Evolutionary conservation across 1,139 yeast genomes (phyloP).

Genomic region (Candida smagusa): DNA sequence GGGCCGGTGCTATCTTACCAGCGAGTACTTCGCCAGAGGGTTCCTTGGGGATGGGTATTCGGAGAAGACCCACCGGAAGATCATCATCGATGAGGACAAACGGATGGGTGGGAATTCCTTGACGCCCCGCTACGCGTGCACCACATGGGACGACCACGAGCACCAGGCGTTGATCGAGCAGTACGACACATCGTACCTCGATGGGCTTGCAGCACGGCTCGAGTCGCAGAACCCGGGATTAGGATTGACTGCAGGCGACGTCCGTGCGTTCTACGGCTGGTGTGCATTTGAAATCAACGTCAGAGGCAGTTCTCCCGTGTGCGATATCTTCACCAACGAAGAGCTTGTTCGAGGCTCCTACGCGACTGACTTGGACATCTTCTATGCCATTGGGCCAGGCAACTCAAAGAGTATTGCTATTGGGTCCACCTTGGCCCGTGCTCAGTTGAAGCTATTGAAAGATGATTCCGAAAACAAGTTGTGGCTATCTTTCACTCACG

Average conservation of each 20-base stretch:
- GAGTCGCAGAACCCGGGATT: constrained; percentile 39
- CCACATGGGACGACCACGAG: constrained; percentile 18
- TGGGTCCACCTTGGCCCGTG: constrained; percentile 49
- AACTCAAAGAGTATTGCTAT: constrained; percentile 37
- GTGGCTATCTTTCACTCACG: constrained; percentile 27
- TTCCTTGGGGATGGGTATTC: constrained; percentile 26
- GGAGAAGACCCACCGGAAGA: constrained; percentile 7
- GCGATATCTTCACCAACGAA: constrained; percentile 47
- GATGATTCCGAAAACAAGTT: constrained; percentile 22
- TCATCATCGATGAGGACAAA: constrained; percentile 23
- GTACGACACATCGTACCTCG: constrained; percentile 22
- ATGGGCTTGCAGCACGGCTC: constrained; percentile 35
- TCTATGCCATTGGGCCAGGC: constrained; percentile 51
- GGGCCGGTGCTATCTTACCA: constrained; percentile 15
- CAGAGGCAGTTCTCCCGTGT: constrained; percentile 45
- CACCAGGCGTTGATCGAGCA: constrained; percentile 17
- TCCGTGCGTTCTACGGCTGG: constrained; percentile 35
- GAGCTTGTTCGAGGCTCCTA: constrained; percentile 46
- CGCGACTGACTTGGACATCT: constrained; percentile 25
- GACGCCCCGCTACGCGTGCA: constrained; percentile 25
- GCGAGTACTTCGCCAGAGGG: constrained; percentile 17
- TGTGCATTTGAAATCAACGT: constrained; percentile 56
- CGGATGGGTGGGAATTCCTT: constrained; percentile 22
- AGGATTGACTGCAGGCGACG: constrained; percentile 36
- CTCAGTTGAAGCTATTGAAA: constrained; percentile 42